Conservation (phyloP, 2,329 filamentous ascomycete genomes). For the Pseudovirgaria hyperparasitica region DNA sequence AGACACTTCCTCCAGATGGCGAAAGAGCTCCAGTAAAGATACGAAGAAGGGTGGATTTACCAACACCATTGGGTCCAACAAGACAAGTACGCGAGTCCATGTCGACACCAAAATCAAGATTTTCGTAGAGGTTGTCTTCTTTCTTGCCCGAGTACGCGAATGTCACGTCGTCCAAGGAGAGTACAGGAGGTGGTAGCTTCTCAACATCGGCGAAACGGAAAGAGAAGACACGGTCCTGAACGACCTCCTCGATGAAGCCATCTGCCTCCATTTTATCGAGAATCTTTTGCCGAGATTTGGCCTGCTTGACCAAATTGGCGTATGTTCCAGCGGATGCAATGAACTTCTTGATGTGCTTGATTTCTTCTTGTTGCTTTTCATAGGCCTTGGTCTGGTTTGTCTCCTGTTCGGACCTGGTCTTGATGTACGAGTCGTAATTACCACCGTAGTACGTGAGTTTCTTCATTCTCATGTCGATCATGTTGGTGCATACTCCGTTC, state of each 20-base stretch:
- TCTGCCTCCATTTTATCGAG: slow-evolving; percentile 99
- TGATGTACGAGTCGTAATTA: slow-evolving; percentile 96
- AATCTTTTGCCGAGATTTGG: slow-evolving; percentile 99
- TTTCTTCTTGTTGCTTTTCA: slow-evolving; percentile 98
- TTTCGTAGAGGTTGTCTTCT: slow-evolving; percentile 87
- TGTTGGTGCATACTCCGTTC: slow-evolving; percentile 95
- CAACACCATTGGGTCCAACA: slow-evolving; percentile 96
- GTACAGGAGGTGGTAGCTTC: slow-evolving; percentile 93
- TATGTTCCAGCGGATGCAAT: slow-evolving; percentile 99
- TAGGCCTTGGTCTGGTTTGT: slow-evolving; percentile 99
- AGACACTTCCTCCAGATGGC: slow-evolving; percentile 69
- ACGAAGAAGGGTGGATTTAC: slow-evolving; percentile 90
- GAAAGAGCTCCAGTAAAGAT: slow-evolving; percentile 94
- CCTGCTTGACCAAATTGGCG: slow-evolving; percentile 96
- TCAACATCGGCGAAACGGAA: slow-evolving; percentile 99
- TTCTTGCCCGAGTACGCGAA: slow-evolving; percentile 91
- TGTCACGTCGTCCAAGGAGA: slow-evolving; percentile 93
- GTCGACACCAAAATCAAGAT: slow-evolving; percentile 96
- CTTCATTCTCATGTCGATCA: slow-evolving; percentile 95
- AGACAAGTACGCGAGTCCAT: slow-evolving; percentile 98
- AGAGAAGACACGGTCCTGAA: slow-evolving; percentile 76
- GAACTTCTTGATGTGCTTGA: slow-evolving; percentile 99
- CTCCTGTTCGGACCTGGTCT: slow-evolving; percentile 93
- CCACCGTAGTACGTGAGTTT: slow-evolving; percentile 94
- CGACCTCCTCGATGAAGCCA: slow-evolving; percentile 89